Evolutionary conservation across 805 yeast genomes (phyloP).

Genomic region (Danielia reshetovae): DNA sequence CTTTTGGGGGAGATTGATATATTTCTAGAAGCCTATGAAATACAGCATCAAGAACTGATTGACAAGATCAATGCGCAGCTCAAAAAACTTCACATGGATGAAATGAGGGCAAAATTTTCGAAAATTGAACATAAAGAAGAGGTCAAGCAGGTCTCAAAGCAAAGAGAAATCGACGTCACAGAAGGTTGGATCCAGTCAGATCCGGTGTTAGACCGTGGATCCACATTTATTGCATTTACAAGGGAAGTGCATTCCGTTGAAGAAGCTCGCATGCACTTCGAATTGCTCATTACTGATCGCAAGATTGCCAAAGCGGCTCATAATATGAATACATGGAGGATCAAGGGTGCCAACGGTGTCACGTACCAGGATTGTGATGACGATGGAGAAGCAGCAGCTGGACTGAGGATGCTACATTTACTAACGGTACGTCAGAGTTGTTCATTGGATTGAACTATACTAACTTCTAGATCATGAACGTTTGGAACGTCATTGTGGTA

Average conservation of each 20-base stretch:
- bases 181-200: slow-evolving; percentile 76
- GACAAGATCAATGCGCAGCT: background rate
- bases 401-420: slow-evolving; percentile 77
- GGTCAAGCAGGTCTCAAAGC: background rate
- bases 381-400: slow-evolving; percentile 97
- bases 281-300: slow-evolving; percentile 54
- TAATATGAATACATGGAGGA: slow-evolving; percentile 85
- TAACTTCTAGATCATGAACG: slow-evolving; percentile 58
- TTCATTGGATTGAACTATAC: slow-evolving; percentile 15
- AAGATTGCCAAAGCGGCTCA: slow-evolving; percentile 69
- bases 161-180: slow-evolving; percentile 40
- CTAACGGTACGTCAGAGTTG: slow-evolving; percentile 59
- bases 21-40: slow-evolving; percentile 37
- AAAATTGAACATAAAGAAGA: background rate
- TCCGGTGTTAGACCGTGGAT: slow-evolving; percentile 76
- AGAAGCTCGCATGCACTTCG: slow-evolving; percentile 57
- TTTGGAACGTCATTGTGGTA: slow-evolving; percentile 78
- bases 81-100: slow-evolving; percentile 1
- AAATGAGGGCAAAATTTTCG: background rate
- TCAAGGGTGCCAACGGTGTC: slow-evolving; percentile 51
- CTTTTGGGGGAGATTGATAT: slow-evolving; percentile 61
- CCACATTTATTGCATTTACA: slow-evolving; percentile 80
- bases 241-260: slow-evolving; percentile 57
- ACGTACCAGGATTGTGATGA: slow-evolving; percentile 86
- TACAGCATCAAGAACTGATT: slow-evolving; percentile 5